phyloP scores from a whole-genome alignment of 139 green algal species.

The Nannochloris sp. region DNA sequence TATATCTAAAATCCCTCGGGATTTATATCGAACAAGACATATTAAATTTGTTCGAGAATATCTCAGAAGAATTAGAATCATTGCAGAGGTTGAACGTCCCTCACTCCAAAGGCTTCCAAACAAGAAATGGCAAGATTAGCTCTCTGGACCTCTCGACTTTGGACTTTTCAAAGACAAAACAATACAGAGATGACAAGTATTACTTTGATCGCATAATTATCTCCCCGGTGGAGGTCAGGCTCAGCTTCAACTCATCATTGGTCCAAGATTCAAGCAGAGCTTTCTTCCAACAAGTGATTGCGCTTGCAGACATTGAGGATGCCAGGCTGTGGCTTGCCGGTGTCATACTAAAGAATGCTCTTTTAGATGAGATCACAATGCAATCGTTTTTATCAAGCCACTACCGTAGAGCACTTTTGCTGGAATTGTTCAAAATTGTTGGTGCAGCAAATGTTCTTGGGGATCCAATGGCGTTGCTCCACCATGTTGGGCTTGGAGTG shows the following conservation, averaged over 20 bases:
- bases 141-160: background rate
- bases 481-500: slow-evolving; percentile 40
- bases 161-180: background rate
- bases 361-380: slow-evolving; percentile 49
- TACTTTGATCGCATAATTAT: slow-evolving; percentile 51
- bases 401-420: slow-evolving; percentile 48
- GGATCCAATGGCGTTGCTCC: slow-evolving; percentile 38
- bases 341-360: slow-evolving; percentile 42
- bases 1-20: slow-evolving; percentile 37
- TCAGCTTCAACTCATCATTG: slow-evolving; percentile 50
- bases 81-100: too few relatives aligned
- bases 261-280: background rate
- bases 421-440: slow-evolving; percentile 53
- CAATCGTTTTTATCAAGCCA: slow-evolving; percentile 46
- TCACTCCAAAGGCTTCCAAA: too few relatives aligned
- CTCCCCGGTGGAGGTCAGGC: slow-evolving; percentile 34
- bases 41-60: background rate
- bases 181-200: slow-evolving; percentile 28
- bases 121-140: background rate
- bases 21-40: slow-evolving; percentile 58
- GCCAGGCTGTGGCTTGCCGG: slow-evolving; percentile 47
- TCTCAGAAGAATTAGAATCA: background rate
- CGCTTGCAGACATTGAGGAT: slow-evolving; percentile 63
- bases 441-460: slow-evolving; percentile 37
- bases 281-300: slow-evolving; percentile 40